These are phyloP conservation scores for Brassica cretica DNA, from an alignment of 345 rosid genomes.

Conservation along the genomic window DNA sequence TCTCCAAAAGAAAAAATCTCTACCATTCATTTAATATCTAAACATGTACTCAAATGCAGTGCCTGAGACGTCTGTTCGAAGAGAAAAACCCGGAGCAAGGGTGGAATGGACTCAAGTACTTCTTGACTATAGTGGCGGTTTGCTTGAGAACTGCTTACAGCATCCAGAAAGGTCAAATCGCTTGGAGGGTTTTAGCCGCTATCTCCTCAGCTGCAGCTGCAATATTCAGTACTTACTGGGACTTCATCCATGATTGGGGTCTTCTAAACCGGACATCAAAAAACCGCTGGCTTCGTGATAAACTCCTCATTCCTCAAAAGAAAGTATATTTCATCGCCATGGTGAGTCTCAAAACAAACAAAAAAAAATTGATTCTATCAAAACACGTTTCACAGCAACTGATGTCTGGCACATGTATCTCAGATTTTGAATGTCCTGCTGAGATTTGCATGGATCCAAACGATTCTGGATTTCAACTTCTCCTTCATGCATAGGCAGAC, in stretches of 20 bases:
- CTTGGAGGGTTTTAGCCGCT: background rate
- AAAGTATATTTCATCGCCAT: background rate
- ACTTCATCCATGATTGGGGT: background rate
- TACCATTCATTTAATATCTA: background rate
- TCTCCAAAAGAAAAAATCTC: background rate
- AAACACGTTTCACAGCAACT: background rate
- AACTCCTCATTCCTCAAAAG: background rate
- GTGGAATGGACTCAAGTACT: conserved; percentile 1
- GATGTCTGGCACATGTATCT: background rate
- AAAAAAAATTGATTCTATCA: background rate
- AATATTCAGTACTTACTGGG: background rate
- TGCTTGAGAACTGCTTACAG: background rate
- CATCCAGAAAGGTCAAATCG: background rate
- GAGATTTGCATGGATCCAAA: background rate
- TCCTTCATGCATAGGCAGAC: background rate
- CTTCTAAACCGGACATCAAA: background rate
- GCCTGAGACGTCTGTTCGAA: background rate
- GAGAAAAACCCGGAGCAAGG: conserved; percentile 2
- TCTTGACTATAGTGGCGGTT: background rate
- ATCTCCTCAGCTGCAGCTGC: background rate
- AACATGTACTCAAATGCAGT: background rate
- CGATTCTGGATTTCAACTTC: background rate
- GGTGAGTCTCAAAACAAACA: background rate
- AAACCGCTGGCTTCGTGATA: background rate
- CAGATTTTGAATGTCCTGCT: background rate